A percentile compares a stretch with the other conserved stretches of the same genome.
Evolutionary conservation across 2,329 filamentous ascomycete genomes (phyloP).

Genomic region (Pyricularia pennisetigena): DNA sequence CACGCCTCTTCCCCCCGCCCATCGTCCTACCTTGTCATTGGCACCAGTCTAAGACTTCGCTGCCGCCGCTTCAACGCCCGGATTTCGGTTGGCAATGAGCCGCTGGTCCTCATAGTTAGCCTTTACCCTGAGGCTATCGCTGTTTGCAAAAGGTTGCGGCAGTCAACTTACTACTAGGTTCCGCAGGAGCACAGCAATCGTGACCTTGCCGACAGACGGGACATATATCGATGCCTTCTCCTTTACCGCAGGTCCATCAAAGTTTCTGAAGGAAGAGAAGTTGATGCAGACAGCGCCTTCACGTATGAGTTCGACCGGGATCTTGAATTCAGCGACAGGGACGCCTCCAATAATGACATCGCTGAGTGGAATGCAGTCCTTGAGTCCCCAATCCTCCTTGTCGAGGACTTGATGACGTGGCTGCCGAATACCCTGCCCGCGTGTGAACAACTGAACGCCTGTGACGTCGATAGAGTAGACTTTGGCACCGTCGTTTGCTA

Average conservation of each 20-base stretch:
- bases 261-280: slow-evolving; percentile 94
- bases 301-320: slow-evolving; percentile 71
- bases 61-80: background rate
- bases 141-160: background rate
- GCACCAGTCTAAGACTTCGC: background rate
- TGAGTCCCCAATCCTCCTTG: slow-evolving; percentile 67
- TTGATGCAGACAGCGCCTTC: slow-evolving; percentile 98
- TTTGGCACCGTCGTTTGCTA: slow-evolving; percentile 91
- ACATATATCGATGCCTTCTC: slow-evolving; percentile 96
- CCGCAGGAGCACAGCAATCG: slow-evolving; percentile 80
- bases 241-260: slow-evolving; percentile 74
- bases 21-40: background rate
- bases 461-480: slow-evolving; percentile 94
- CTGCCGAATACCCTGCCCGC: slow-evolving; percentile 79
- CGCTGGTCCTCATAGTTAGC: background rate
- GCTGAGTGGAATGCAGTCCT: slow-evolving; percentile 75
- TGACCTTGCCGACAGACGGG: slow-evolving; percentile 94
- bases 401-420: slow-evolving; percentile 79
- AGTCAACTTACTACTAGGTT: slow-evolving; percentile 67
- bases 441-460: slow-evolving; percentile 84
- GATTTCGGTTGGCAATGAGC: background rate
- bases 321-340: slow-evolving; percentile 79
- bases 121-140: background rate
- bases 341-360: slow-evolving; percentile 95
- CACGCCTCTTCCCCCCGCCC: no score